Conservation (phyloP, 441 rosid species). For the Metrosideros polymorpha region DNA sequence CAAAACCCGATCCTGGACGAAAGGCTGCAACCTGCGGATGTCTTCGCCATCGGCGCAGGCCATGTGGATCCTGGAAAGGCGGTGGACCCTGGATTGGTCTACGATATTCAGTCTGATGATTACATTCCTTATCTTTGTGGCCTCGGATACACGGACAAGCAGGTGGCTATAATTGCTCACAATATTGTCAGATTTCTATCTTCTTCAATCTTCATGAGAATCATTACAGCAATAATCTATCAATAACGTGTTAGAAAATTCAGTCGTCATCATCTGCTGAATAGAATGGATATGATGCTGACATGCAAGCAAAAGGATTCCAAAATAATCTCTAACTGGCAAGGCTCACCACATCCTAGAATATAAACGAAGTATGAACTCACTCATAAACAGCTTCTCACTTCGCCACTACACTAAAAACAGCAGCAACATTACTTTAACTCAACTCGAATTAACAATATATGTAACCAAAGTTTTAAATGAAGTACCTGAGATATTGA, state of each 20-base stretch:
- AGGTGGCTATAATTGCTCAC: too few relatives aligned
- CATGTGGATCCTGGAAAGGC: neutral
- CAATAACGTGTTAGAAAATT: neutral
- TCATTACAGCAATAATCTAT: neutral
- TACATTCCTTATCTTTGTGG: neutral
- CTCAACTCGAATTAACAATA: neutral
- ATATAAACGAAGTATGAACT: neutral
- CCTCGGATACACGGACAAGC: too few relatives aligned
- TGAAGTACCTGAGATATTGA: constrained; percentile 62
- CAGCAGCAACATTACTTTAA: neutral
- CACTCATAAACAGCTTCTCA: neutral
- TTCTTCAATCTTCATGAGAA: neutral
- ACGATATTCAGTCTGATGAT: neutral
- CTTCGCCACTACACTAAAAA: neutral
- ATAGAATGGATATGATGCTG: neutral
- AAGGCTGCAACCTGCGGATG: neutral
- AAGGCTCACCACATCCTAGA: neutral
- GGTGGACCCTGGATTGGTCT: neutral
- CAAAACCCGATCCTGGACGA: neutral
- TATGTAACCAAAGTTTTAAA: neutral
- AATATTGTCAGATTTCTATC: neutral
- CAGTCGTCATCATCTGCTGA: neutral
- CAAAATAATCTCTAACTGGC: neutral
- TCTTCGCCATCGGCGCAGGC: neutral
- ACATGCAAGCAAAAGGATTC: neutral